Evolutionary conservation across 106 monocot genomes (phyloP).

Genomic region (Dioscorea alata): DNA sequence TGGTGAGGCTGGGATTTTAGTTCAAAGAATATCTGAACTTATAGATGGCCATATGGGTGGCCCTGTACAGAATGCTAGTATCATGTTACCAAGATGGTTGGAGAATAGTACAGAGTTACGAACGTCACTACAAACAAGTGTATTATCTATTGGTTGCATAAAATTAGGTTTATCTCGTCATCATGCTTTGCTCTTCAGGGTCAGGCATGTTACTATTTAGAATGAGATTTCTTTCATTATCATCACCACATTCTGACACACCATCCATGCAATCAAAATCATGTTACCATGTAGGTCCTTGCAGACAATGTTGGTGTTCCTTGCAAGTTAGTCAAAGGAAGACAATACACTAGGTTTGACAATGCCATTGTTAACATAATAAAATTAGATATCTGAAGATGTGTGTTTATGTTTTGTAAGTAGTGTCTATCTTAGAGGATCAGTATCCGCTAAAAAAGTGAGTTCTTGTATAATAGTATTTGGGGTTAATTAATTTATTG

Average conservation of each 20-base stretch:
- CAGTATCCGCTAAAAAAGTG: too few species aligned
- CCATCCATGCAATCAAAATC: too few species aligned
- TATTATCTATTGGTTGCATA: slow-evolving; percentile 86
- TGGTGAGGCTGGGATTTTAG: slow-evolving; percentile 46
- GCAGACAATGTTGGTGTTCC: slow-evolving; percentile 91
- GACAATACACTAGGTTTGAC: slow-evolving; percentile 92
- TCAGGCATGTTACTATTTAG: slow-evolving; percentile 4
- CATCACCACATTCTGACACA: too few species aligned
- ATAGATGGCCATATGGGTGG: slow-evolving; percentile 92
- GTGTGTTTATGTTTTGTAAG: not conserved
- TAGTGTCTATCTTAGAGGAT: too few species aligned
- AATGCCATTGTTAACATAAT: slow-evolving; percentile 92
- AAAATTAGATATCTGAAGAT: slow-evolving; percentile 65
- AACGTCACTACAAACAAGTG: slow-evolving; percentile 72
- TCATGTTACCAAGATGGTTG: slow-evolving; percentile 77
- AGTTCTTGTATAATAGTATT: too few species aligned
- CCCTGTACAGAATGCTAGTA: slow-evolving; percentile 77
- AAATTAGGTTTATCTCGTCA: slow-evolving; percentile 83
- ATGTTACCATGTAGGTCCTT: slow-evolving; percentile 50
- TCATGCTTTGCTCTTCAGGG: slow-evolving; percentile 96
- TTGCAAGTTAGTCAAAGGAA: slow-evolving; percentile 94
- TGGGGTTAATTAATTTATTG: too few species aligned
- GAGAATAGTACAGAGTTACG: slow-evolving; percentile 73
- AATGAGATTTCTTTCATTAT: too few species aligned
- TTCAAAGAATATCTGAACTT: slow-evolving; percentile 86